Evolutionary conservation across 345 rosid genomes (phyloP), one percentile per base, ranked within the genome.

Genomic region (Balakata baccata): DNA sequence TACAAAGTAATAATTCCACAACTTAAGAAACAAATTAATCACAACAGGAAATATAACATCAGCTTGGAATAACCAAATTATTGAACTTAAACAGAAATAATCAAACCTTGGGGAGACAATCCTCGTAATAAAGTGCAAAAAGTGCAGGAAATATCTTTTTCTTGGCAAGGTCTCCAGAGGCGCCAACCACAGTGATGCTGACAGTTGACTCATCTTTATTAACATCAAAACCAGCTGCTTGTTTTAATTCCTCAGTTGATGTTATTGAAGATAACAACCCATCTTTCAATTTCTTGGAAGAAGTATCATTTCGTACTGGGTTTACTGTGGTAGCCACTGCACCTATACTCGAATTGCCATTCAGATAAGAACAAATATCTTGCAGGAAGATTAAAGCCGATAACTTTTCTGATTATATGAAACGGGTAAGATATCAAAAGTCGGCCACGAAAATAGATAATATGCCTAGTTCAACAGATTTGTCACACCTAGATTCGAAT

Each of bases 151-250:
- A 95, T 66, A 95, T 95, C 92, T 95, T 95, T 81, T 95, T 95
- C 89, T 95, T 95, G 47, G 99, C 99, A 80, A 95, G 99, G 86
- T 95, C 99, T 80, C 99, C 99, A 66, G 99, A 95, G 51, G 99
- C 99, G 76, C 99, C 99, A 71, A 95, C 97, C 22, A 95, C 91
- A 0, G 96, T 89, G 52, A 95, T 95, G 77, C 96, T 91, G 78
- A 95, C 97, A 51, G 97, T 81, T 41, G 97, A 85, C 84, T 84
- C 90, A 56, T 74, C 83, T 61, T 74, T 74, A 77, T 75, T 81
- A 50, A 38, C n/a, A 81, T 86, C 86, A 75, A 84, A 85, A 54
- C 63, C 79, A 64, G 71, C 82, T 58, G 67, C 78, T 80, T 80
- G 86, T 25, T 78, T 84, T 38, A 58, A 71, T 78, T 84, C 84